phyloP scores from a whole-genome alignment of 2,329 filamentous ascomycete species.

The Fusarium papillatum region DNA sequence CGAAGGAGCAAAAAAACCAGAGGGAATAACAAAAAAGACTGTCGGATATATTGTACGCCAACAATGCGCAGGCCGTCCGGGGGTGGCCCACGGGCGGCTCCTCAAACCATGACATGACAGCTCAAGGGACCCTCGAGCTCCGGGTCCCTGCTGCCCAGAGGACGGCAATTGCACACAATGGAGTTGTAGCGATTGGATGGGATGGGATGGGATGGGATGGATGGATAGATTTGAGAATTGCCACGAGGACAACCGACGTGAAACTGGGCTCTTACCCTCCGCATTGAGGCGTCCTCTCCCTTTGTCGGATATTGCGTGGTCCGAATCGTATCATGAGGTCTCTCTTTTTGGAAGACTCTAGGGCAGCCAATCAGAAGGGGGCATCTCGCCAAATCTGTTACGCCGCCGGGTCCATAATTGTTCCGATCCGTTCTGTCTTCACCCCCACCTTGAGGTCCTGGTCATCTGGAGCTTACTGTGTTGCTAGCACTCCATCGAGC shows the following conservation, averaged over 20 bases:
- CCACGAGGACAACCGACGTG: constrained; percentile 2
- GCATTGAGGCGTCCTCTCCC: not conserved
- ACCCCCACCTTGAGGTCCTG: not conserved
- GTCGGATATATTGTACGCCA: not conserved
- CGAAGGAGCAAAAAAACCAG: not conserved
- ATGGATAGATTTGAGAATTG: constrained; percentile 1
- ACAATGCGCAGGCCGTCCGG: not conserved
- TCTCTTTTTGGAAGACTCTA: constrained; percentile 19
- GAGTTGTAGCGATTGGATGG: constrained; percentile 17
- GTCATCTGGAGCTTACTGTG: not conserved
- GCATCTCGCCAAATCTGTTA: constrained; percentile 19
- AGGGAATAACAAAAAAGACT: constrained; percentile 12
- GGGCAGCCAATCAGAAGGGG: constrained; percentile 21
- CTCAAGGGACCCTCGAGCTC: constrained; percentile 17
- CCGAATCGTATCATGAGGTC: constrained; percentile 38
- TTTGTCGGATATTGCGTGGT: constrained; percentile 29
- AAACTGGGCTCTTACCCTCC: not conserved
- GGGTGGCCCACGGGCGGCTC: constrained; percentile 6
- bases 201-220: not conserved
- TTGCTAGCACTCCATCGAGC: not conserved
- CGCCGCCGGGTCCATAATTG: constrained; percentile 27
- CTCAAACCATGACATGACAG: constrained; percentile 16
- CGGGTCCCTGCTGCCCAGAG: constrained; percentile 5
- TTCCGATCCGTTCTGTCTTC: constrained; percentile 19
- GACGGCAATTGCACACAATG: constrained; percentile 7